Evolutionary conservation across 805 yeast genomes (phyloP).

Genomic region (Starmerella vaccinii): DNA sequence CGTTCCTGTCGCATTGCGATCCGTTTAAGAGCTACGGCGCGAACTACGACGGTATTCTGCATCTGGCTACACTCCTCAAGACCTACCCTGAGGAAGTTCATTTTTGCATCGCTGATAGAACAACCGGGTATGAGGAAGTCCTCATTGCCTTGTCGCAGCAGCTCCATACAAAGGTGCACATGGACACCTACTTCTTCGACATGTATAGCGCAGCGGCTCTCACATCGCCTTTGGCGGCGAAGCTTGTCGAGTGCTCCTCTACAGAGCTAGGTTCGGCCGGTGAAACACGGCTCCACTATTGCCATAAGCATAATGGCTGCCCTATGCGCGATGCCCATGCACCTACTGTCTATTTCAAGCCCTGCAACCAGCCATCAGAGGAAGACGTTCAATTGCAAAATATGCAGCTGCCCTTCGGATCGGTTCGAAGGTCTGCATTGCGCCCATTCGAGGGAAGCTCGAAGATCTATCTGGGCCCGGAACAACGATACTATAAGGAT

Average conservation of each 20-base stretch:
- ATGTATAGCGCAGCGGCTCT: slow-evolving; percentile 25
- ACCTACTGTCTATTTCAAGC: slow-evolving; percentile 20
- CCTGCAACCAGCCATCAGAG: slow-evolving; percentile 20
- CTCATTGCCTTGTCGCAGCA: slow-evolving; percentile 35
- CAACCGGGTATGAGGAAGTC: slow-evolving; percentile 46
- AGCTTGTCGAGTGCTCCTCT: slow-evolving; percentile 19
- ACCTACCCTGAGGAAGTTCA: slow-evolving; percentile 38
- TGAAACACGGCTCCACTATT: slow-evolving; percentile 14
- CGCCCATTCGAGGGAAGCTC: slow-evolving; percentile 4
- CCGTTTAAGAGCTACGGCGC: slow-evolving; percentile 40
- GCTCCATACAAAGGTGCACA: slow-evolving; percentile 29
- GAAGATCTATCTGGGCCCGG: slow-evolving; percentile 8
- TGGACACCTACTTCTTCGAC: slow-evolving; percentile 26
- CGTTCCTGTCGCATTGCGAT: slow-evolving; percentile 41
- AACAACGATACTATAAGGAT: slow-evolving; percentile 15
- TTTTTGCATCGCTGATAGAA: slow-evolving; percentile 35
- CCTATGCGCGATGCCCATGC: slow-evolving; percentile 12
- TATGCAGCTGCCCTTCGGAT: slow-evolving; percentile 18
- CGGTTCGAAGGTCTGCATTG: slow-evolving; percentile 10
- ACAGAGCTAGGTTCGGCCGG: slow-evolving; percentile 12
- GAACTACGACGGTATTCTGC: slow-evolving; percentile 36
- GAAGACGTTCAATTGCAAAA: slow-evolving; percentile 8
- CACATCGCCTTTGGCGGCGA: slow-evolving; percentile 19
- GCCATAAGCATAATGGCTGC: slow-evolving; percentile 15
- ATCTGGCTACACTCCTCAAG: slow-evolving; percentile 31